Conservation (phyloP, 1,284 basidiomycete species). For the Pascua sp. region DNA sequence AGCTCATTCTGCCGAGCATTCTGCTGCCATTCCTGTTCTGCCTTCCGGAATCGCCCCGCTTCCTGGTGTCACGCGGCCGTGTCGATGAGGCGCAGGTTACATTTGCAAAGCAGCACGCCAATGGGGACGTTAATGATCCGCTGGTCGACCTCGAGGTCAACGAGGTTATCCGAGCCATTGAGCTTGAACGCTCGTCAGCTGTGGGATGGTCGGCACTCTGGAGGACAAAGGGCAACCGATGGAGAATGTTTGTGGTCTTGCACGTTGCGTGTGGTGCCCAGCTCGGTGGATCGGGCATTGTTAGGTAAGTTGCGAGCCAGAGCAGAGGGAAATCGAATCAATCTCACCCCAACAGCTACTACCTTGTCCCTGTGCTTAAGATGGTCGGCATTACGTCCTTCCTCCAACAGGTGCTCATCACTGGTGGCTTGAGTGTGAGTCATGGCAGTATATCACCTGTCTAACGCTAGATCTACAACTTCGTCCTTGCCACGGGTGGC, state of each 20-base stretch:
- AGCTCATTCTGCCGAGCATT: conserved; percentile 61
- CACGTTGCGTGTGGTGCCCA: conserved; percentile 9
- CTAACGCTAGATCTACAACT: conserved; percentile 1
- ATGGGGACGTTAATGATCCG: conserved; percentile 21
- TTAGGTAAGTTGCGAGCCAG: conserved; percentile 1
- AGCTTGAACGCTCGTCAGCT: conserved; percentile 28
- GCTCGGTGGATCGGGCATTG: conserved; percentile 9
- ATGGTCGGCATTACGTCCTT: conserved; percentile 15
- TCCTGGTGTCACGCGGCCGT: conserved; percentile 56
- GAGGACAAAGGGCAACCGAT: conserved; percentile 11
- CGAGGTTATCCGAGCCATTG: conserved; percentile 27
- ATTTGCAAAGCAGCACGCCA: conserved; percentile 32
- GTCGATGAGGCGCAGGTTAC: conserved; percentile 30
- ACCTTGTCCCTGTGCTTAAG: conserved; percentile 20
- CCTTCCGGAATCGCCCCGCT: conserved; percentile 68
- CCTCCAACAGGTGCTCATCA: conserved; percentile 9
- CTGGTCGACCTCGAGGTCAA: conserved; percentile 24
- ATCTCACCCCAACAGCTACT: conserved; percentile 1
- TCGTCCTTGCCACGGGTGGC: conserved; percentile 1
- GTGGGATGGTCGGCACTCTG: conserved; percentile 2
- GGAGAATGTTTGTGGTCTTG: conserved; percentile 7
- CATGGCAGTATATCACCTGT: not conserved
- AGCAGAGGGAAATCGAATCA: too few relatives aligned
- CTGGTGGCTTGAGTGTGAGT: conserved; percentile 6
- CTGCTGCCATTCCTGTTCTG: conserved; percentile 58